Evolutionary conservation across 2,329 filamentous ascomycete species (phyloP).

Genomic region (Aureobasidium uvarum): DNA sequence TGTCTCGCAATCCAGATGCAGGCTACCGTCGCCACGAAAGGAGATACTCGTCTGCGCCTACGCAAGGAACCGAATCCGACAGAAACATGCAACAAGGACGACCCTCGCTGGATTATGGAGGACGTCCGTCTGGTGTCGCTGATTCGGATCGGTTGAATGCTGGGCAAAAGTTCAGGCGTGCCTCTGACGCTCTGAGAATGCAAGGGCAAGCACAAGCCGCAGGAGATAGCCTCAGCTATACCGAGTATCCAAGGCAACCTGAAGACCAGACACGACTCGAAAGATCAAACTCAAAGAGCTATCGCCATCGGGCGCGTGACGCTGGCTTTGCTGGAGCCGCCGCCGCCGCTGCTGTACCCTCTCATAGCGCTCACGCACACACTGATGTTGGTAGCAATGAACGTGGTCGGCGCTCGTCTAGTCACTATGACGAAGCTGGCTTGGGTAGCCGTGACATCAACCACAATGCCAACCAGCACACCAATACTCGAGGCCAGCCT

Average conservation of each 20-base stretch:
- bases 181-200: conserved; percentile 27
- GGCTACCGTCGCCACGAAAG: conserved; percentile 8
- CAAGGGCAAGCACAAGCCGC: background rate
- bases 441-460: background rate
- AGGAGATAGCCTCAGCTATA: background rate
- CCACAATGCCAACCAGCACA: background rate
- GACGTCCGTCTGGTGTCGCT: background rate
- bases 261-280: background rate
- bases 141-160: conserved; percentile 13
- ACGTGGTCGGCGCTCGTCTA: background rate
- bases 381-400: background rate
- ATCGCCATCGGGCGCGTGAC: conserved; percentile 35
- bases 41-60: conserved; percentile 16
- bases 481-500: conserved; percentile 18
- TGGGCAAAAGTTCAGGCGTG: conserved; percentile 25
- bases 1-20: background rate
- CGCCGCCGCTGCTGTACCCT: conserved; percentile 30
- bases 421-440: background rate
- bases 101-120: background rate
- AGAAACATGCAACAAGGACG: background rate
- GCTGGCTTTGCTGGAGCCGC: conserved; percentile 38
- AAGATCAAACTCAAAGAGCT: conserved; percentile 29
- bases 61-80: background rate
- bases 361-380: background rate
- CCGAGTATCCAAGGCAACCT: background rate